Evolutionary conservation across 208 protist genomes (phyloP).

Genomic region (Leishmania aethiopica): DNA sequence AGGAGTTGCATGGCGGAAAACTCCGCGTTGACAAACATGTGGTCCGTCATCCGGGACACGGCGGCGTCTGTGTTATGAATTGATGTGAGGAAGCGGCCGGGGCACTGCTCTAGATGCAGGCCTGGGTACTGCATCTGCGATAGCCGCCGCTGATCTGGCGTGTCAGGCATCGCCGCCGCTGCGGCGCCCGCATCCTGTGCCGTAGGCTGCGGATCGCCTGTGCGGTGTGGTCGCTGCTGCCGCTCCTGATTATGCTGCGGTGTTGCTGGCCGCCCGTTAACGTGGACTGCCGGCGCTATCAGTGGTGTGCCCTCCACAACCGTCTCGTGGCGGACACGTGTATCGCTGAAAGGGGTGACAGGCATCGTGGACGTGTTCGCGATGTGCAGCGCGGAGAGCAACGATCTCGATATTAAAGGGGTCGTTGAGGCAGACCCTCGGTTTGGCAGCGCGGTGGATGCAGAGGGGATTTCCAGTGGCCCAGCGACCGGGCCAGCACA

Average conservation of each 20-base stretch:
- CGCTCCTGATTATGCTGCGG: neutral
- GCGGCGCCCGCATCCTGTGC: neutral
- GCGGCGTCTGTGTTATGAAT: too few relatives aligned
- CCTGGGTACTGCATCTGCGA: neutral
- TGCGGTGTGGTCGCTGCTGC: too few relatives aligned
- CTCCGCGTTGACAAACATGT: neutral
- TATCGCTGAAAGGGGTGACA: neutral
- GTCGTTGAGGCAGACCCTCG: neutral
- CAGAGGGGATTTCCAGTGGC: neutral
- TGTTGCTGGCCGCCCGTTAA: neutral
- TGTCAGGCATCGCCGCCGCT: neutral
- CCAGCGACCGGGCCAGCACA: neutral
- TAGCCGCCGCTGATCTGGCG: neutral
- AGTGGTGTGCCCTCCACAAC: too few relatives aligned
- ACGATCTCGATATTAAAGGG: neutral
- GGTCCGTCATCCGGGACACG: neutral
- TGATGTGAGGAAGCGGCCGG: neutral
- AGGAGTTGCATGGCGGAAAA: too few relatives aligned
- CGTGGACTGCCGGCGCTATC: neutral
- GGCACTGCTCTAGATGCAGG: neutral
- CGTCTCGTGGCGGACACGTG: neutral
- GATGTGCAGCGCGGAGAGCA: neutral
- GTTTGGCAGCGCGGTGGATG: neutral
- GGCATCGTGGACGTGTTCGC: neutral
- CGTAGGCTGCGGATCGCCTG: neutral